phyloP scores from a whole-genome alignment of 139 green algal genomes.

The Tetratostichococcus sp. region DNA sequence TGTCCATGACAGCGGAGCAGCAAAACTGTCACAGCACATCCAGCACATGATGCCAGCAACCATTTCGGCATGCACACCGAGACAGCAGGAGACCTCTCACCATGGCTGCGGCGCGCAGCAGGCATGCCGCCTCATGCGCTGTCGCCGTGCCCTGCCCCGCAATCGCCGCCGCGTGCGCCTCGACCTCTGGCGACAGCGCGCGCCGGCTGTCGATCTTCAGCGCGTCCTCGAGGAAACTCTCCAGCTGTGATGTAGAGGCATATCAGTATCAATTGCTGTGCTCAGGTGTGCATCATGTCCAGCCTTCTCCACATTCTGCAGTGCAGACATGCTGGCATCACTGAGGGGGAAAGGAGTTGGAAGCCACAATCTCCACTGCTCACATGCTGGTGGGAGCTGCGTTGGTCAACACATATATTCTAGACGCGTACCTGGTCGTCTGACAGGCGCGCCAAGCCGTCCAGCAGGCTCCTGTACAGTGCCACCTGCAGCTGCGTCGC shows the following conservation, averaged over 20 bases:
- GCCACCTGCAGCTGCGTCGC: constrained; percentile 15
- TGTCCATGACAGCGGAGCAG: too few species aligned
- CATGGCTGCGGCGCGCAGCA: neutral
- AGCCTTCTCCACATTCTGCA: too few species aligned
- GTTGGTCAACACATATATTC: too few species aligned
- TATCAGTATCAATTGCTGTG: too few species aligned
- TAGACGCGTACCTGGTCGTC: neutral
- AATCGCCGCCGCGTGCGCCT: neutral
- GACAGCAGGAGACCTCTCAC: neutral
- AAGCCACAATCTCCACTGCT: too few species aligned
- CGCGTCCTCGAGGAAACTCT: neutral
- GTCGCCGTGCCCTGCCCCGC: neutral
- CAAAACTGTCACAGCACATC: too few species aligned
- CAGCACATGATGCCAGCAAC: too few species aligned
- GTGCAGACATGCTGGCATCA: too few species aligned
- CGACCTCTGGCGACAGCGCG: neutral
- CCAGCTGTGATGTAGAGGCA: neutral
- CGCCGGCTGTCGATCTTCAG: neutral
- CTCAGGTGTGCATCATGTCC: too few species aligned
- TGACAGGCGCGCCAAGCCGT: neutral
- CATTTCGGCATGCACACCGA: too few species aligned
- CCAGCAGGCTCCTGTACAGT: neutral
- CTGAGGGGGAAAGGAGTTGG: too few species aligned
- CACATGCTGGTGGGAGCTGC: too few species aligned
- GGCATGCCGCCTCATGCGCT: neutral